Conservation (phyloP, 345 rosid genomes). For the Citrus hindsii region DNA sequence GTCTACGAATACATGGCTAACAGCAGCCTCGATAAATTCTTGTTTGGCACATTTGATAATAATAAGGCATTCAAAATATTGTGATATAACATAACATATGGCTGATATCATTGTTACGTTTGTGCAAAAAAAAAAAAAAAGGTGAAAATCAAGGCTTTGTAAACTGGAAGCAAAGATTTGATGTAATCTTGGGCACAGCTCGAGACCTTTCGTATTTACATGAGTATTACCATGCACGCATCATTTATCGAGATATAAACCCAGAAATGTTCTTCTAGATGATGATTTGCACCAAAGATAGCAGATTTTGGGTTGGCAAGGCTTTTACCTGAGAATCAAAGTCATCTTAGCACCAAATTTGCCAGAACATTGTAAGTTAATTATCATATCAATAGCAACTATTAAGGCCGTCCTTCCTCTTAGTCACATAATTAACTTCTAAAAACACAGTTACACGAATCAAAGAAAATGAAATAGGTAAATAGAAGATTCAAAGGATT, state of each 20-base stretch:
- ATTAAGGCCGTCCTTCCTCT: background rate
- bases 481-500: too few species aligned
- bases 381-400: background rate
- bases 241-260: constrained; percentile 48
- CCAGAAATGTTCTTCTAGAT: constrained; percentile 37
- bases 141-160: constrained; percentile 34
- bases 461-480: too few species aligned
- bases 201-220: constrained; percentile 46
- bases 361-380: constrained; percentile 43
- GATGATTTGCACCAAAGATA: constrained; percentile 40
- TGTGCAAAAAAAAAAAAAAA: background rate
- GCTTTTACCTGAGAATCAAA: constrained; percentile 41
- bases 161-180: constrained; percentile 40
- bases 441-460: too few species aligned
- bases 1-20: constrained; percentile 50
- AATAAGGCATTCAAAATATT: too few species aligned
- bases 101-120: too few species aligned
- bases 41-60: constrained; percentile 18
- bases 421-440: background rate
- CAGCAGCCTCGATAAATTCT: constrained; percentile 43
- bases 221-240: constrained; percentile 46
- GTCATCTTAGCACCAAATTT: constrained; percentile 50
- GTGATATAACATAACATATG: too few species aligned
- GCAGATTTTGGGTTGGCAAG: constrained; percentile 53
- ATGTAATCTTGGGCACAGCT: constrained; percentile 41